phyloP scores from a whole-genome alignment of 2,329 filamentous ascomycete species.

The Sphaceloma murrayae region DNA sequence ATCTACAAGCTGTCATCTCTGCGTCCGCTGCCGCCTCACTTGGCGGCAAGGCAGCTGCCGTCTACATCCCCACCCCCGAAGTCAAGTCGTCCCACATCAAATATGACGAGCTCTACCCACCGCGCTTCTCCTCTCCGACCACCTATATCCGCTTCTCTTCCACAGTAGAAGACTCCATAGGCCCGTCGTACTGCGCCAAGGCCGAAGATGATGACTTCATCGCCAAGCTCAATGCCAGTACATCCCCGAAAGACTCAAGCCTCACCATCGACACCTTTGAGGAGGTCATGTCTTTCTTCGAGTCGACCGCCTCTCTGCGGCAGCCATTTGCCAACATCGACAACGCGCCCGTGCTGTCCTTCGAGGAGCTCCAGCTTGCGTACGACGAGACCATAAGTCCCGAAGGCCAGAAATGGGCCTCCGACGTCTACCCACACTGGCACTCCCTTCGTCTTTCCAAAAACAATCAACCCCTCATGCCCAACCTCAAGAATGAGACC shows the following conservation, averaged over 20 bases:
- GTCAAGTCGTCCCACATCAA: constrained; percentile 53
- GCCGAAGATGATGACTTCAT: constrained; percentile 82
- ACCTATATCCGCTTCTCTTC: constrained; percentile 98
- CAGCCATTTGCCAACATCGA: constrained; percentile 86
- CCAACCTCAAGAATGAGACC: constrained; percentile 83
- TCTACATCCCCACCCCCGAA: constrained; percentile 60
- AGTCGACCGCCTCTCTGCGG: constrained; percentile 72
- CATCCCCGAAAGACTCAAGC: constrained; percentile 45
- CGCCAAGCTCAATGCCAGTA: constrained; percentile 72
- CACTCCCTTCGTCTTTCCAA: constrained; percentile 56
- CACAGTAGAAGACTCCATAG: constrained; percentile 90
- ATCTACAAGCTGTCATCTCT: constrained; percentile 78
- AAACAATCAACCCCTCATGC: constrained; percentile 64
- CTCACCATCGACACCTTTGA: constrained; percentile 90
- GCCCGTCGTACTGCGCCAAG: constrained; percentile 88
- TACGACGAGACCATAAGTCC: constrained; percentile 48
- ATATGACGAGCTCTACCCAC: constrained; percentile 83
- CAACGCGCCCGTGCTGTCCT: constrained; percentile 64
- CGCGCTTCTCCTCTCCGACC: constrained; percentile 68
- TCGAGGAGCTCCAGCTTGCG: constrained; percentile 51
- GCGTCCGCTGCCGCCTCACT: constrained; percentile 46
- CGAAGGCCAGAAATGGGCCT: constrained; percentile 52
- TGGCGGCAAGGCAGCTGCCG: constrained; percentile 51
- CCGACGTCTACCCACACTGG: constrained; percentile 86
- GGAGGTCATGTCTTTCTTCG: constrained; percentile 87